Conservation (phyloP, 2,329 filamentous ascomycete species). For the Alternaria sp. region DNA sequence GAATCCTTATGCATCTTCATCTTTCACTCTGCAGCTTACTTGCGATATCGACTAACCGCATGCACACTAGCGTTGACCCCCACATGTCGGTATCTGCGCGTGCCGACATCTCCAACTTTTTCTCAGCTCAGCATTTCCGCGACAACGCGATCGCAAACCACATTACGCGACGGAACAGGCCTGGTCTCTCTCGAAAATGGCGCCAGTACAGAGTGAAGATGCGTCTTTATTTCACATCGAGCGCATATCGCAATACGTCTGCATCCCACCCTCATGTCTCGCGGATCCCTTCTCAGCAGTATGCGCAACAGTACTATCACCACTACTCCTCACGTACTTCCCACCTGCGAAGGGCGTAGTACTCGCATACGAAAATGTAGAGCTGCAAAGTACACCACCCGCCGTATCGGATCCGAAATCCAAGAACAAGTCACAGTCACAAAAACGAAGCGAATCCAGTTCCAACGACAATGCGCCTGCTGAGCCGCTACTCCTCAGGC, state of each 20-base stretch:
- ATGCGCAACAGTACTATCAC: slow-evolving; percentile 75
- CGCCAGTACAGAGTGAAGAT: slow-evolving; percentile 24
- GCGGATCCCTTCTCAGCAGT: slow-evolving; percentile 72
- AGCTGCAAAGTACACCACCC: slow-evolving; percentile 65
- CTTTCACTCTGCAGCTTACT: not conserved
- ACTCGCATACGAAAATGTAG: slow-evolving; percentile 73
- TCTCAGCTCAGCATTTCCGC: slow-evolving; percentile 20
- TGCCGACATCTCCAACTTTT: slow-evolving; percentile 41
- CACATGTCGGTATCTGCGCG: slow-evolving; percentile 12
- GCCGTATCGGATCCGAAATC: not conserved
- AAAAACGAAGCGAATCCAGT: slow-evolving; percentile 10
- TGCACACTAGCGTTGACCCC: slow-evolving; percentile 15
- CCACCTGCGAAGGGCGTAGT: slow-evolving; percentile 75
- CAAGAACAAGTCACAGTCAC: slow-evolving; percentile 8
- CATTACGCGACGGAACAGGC: not conserved
- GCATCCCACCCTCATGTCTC: slow-evolving; percentile 74
- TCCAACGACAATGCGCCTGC: slow-evolving; percentile 4
- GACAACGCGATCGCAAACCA: slow-evolving; percentile 23
- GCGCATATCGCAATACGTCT: slow-evolving; percentile 80
- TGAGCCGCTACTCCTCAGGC: slow-evolving; percentile 25
- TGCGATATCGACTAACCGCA: slow-evolving; percentile 1
- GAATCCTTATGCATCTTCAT: not conserved
- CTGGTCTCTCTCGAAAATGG: slow-evolving; percentile 26
- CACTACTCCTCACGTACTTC: slow-evolving; percentile 78
- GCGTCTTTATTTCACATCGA: slow-evolving; percentile 71